Conservation (phyloP, 2,329 filamentous ascomycete species). For the Verticillium tricorpus region DNA sequence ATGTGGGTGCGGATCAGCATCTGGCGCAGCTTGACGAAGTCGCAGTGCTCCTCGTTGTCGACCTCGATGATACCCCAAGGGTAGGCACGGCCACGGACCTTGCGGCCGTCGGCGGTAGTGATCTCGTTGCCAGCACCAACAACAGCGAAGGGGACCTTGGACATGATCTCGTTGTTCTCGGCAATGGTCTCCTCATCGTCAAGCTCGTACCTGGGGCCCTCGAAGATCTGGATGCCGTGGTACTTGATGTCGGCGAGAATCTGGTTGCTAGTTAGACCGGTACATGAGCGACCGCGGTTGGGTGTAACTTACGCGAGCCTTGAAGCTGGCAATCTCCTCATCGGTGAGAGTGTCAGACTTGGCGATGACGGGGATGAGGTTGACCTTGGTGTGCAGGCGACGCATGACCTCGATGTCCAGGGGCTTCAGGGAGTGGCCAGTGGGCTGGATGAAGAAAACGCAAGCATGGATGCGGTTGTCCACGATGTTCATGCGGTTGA, state of each 20-base stretch:
- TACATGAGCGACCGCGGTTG: background rate
- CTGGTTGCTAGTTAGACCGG: constrained; percentile 39
- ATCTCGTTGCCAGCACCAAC: constrained; percentile 97
- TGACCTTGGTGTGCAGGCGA: constrained; percentile 99
- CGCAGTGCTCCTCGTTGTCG: constrained; percentile 99
- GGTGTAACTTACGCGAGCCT: constrained; percentile 73
- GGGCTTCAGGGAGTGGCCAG: constrained; percentile 96
- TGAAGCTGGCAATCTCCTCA: constrained; percentile 91
- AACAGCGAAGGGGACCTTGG: constrained; percentile 97
- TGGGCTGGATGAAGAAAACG: constrained; percentile 99
- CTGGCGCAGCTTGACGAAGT: constrained; percentile 99
- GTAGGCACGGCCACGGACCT: constrained; percentile 92
- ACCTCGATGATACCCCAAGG: constrained; percentile 99
- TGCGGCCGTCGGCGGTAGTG: constrained; percentile 83
- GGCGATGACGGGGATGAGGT: constrained; percentile 97
- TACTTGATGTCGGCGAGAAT: constrained; percentile 95
- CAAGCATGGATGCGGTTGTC: constrained; percentile 99
- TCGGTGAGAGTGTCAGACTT: constrained; percentile 98
- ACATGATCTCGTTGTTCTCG: constrained; percentile 99
- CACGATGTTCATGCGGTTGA: constrained; percentile 99
- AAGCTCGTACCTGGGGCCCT: constrained; percentile 95
- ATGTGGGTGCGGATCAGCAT: constrained; percentile 99
- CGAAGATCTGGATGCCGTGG: constrained; percentile 98
- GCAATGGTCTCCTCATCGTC: constrained; percentile 99
- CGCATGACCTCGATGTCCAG: constrained; percentile 99